Evolutionary conservation across 345 rosid species (phyloP).

Genomic region (Eucalyptus dawsonii): DNA sequence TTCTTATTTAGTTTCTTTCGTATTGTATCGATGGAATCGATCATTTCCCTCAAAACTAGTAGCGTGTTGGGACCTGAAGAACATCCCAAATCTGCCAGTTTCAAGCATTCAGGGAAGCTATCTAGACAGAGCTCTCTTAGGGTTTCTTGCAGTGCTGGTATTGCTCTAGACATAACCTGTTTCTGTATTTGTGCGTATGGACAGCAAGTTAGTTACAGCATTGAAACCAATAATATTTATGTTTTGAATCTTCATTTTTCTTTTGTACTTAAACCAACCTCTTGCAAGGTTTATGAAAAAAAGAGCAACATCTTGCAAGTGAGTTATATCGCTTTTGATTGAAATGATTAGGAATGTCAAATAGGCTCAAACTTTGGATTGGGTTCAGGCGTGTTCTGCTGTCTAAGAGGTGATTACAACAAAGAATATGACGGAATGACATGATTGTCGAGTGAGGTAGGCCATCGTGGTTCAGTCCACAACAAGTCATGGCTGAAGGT

Average conservation of each 20-base stretch:
- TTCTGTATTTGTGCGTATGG: not conserved
- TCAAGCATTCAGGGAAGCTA: not conserved
- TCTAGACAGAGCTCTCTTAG: not conserved
- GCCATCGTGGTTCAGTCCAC: too few species aligned
- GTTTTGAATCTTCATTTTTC: not conserved
- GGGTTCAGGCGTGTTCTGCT: too few species aligned
- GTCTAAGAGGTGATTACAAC: too few species aligned
- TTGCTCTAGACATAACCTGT: not conserved
- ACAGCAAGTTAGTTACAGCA: not conserved
- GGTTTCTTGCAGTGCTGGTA: not conserved
- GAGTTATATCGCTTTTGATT: too few species aligned
- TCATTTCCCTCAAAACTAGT: not conserved
- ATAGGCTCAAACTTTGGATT: too few species aligned
- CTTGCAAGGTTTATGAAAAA: too few species aligned
- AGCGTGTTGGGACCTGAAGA: not conserved
- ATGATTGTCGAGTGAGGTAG: too few species aligned
- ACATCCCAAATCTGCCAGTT: not conserved
- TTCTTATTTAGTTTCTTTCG: not conserved
- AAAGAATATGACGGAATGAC: too few species aligned
- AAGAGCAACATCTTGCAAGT: too few species aligned
- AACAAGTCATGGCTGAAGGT: too few species aligned
- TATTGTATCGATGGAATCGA: not conserved
- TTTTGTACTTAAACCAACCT: too few species aligned
- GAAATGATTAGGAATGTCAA: too few species aligned
- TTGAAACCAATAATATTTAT: not conserved